Base-by-base conservation (phyloP, 805 yeast genomes). In the Pichia gijzeniarum region DNA sequence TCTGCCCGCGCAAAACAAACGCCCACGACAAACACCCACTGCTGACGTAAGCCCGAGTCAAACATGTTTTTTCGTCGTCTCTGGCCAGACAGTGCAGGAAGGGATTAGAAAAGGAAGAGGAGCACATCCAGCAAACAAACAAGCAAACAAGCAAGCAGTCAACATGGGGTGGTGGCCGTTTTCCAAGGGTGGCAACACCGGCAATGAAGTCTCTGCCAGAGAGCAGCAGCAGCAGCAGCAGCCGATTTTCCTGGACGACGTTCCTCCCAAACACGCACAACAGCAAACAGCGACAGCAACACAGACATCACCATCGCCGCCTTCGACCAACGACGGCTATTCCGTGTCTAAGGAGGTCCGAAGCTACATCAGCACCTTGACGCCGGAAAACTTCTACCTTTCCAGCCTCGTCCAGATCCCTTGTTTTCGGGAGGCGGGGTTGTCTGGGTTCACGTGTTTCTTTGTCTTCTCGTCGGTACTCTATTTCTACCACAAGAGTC, bases 351-450 rank as follows among this genome's bases (percentile, higher is more conserved):
- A 49, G 37, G 62, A 59, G 40, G 49, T 57, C 16, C 49, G 48
- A 19, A 45, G 38, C 27, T 48, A 50, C 34, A n/a, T 59, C 1
- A 38, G 50, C 8, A 53, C 71, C 4, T 60, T 84, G 12, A 61
- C 69, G 19, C 38, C 64, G 19, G 65, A 73, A 0, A 86, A 82
- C 52, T 80, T 85, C 55, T 61, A 70, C 3, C 53, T 79, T 6
- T 69, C 68, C 6, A 73, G 71, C 35, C 65, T 81, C 41, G 67
- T 77, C 2, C 62, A 67, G 39, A 82, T 84, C 56, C 93, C 95
- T 2, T 85, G 95, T 57, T 83, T 85, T 58, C 67, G 93, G 51
- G 90, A 84, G 43, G 87, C 93, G 0, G 85, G 85, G 52, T 62
- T 85, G 44, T 72, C 88, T 1, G 95, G 95, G 7, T 76, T 85